Conservation (phyloP, 306 rosid species). For the Quercus suber region DNA sequence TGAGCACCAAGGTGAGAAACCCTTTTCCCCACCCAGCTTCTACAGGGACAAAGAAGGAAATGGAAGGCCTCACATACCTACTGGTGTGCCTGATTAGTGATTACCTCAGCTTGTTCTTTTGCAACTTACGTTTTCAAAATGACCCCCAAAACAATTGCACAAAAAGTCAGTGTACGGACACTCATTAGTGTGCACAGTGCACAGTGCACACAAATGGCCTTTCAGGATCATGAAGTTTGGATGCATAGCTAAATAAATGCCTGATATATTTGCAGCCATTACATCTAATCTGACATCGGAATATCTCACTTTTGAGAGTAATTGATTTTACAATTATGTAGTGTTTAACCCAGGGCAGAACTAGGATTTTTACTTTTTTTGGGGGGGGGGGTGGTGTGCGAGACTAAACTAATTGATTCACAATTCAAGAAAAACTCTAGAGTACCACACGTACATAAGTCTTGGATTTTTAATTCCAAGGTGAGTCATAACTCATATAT, state of each 20-base stretch:
- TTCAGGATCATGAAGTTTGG: neutral
- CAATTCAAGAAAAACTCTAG: no score
- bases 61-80: neutral
- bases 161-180: neutral
- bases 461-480: no score
- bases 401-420: no score
- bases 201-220: neutral
- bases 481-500: no score
- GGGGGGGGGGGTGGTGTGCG: rapidly evolving
- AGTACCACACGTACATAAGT: no score
- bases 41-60: neutral
- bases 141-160: neutral
- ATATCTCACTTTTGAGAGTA: neutral
- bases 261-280: neutral
- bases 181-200: neutral
- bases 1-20: constrained; percentile 19
- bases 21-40: constrained; percentile 10
- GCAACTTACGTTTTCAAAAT: neutral
- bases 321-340: neutral
- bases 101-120: neutral
- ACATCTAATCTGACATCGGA: neutral
- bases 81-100: neutral
- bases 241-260: neutral
- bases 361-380: no score
- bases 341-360: neutral